Conservation (phyloP, 768 basidiomycete genomes). For the Tylopilus felleus region DNA sequence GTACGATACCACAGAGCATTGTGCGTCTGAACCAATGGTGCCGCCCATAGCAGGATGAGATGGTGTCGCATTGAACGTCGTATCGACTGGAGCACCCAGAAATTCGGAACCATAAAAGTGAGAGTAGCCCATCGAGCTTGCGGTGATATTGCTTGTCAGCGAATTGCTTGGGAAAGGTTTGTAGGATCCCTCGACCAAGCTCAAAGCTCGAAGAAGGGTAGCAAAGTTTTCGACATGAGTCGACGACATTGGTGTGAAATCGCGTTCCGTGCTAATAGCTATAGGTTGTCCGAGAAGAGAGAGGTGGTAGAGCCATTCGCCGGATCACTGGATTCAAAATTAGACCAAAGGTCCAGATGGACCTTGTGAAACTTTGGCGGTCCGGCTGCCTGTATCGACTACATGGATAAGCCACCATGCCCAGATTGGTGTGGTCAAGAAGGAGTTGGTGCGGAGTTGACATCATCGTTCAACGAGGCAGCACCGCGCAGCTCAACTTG, state of each 20-base stretch:
- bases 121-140: background rate
- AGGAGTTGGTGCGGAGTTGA: no score
- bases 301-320: background rate
- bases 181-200: slow-evolving; percentile 1
- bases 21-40: background rate
- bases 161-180: background rate
- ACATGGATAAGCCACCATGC: no score
- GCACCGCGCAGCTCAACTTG: no score
- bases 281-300: background rate
- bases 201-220: background rate
- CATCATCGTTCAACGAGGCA: no score
- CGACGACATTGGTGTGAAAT: background rate
- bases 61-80: background rate
- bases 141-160: background rate
- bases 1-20: slow-evolving; percentile 10
- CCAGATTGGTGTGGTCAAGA: no score
- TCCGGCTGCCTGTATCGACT: no score
- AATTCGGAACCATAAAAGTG: background rate
- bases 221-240: background rate
- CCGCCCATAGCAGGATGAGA: background rate
- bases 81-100: background rate
- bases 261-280: no score
- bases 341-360: no score
- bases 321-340: no score
- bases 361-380: no score